Conservation (phyloP, 768 basidiomycete species). For the Cystofilobasidium bisporidii region DNA sequence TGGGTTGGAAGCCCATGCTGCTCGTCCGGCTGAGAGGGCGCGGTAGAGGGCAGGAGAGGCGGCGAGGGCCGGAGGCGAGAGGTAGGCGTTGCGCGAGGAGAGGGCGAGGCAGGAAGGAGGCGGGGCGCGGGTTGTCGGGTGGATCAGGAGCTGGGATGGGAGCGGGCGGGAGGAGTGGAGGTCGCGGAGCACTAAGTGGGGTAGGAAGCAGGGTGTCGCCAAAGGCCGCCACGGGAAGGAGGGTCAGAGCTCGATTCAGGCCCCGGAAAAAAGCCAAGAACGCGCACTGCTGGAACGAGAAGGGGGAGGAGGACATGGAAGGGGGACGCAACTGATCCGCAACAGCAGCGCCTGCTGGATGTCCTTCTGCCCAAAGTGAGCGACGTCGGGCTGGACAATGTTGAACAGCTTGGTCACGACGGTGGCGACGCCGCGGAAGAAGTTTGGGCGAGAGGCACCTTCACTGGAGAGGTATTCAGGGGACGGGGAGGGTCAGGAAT, state of each 20-base stretch:
- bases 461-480: background rate
- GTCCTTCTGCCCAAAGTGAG: slow-evolving; percentile 97
- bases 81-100: slow-evolving; percentile 82
- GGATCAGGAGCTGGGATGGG: slow-evolving; percentile 64
- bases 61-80: slow-evolving; percentile 54
- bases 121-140: slow-evolving; percentile 62
- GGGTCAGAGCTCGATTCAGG: too few relatives aligned
- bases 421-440: slow-evolving; percentile 92
- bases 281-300: too few relatives aligned
- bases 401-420: slow-evolving; percentile 94
- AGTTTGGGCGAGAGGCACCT: slow-evolving; percentile 38
- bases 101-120: slow-evolving; percentile 64
- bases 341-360: slow-evolving; percentile 90
- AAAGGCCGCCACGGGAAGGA: too few relatives aligned
- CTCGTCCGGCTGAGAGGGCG: slow-evolving; percentile 55
- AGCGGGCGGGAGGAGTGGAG: slow-evolving; percentile 70
- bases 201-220: background rate
- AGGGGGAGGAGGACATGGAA: too few relatives aligned
- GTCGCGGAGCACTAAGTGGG: slow-evolving; percentile 53
- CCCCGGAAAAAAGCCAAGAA: too few relatives aligned
- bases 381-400: slow-evolving; percentile 75
- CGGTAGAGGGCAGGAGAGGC: slow-evolving; percentile 60
- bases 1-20: slow-evolving; percentile 46
- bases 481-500: background rate
- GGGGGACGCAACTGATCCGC: slow-evolving; percentile 39